Evolutionary conservation across 23 red algal species (phyloP), one percentile per base, ranked within the genome.

Genomic region (Porphyridium purpureum): DNA sequence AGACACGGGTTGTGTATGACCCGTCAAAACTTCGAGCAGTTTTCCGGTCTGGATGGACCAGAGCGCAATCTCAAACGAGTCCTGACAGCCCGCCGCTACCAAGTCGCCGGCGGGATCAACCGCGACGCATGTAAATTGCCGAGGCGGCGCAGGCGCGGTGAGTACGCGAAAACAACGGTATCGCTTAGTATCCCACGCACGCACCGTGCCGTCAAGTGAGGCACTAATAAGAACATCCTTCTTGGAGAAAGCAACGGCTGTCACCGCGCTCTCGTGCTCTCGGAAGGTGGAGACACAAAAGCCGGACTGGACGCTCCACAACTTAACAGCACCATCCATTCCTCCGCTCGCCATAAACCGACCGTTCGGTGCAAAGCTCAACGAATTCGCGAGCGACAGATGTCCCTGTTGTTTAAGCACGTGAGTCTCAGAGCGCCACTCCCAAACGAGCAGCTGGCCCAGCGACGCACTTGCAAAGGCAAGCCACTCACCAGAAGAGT

Each of bases 371-470:
- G 72, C 58, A 63, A 76, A 98, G 29, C 79, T 65, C 31, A 81
- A 55, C 34, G 69, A 41, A 35, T 50, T 76, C 27, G 74, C 57
- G n/a, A 61, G 46, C 21, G 80, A 53, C n/a, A 50, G 34, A 49
- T 98, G 90, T 9, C 67, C 59, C 61, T 98, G 76, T 55, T 86
- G 90, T 53, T 98, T 98, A 24, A 98, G 70, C 29, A 98, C 67
- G 57, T 98, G 79, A 2, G 72, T 82, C 58, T 98, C 90, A 26
- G 77, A 69, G 22, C 68, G 56, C 90, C 90, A 98, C 35, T 98
- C 90, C 90, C 90, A 98, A 21, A 98, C 73, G 0, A 86, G 29
- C 27, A 98, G 62, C 32, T 80, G 70, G 21, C 77, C 79, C 3
- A 54, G 29, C 3, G 55, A 34, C 2, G 80, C 52, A 4, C 75